These are phyloP conservation scores for Peniophora sp. DNA, from an alignment of 1,284 basidiomycete genomes.

Conservation along the genomic window DNA sequence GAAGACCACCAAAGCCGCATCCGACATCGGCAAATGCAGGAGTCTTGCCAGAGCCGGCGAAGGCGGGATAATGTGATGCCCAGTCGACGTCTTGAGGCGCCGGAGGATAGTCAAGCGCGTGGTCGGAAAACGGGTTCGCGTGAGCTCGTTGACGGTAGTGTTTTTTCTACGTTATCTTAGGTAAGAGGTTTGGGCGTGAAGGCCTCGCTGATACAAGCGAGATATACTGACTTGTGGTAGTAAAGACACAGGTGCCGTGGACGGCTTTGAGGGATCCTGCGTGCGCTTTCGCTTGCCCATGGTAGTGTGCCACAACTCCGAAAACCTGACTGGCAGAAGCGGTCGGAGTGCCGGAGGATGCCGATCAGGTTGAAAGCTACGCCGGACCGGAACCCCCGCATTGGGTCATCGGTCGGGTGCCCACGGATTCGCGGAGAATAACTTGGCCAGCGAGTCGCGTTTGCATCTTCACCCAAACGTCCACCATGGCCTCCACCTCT, in stretches of 20 bases:
- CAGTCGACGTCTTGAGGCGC: conserved; percentile 80
- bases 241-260: conserved; percentile 16
- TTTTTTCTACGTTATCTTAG: conserved; percentile 60
- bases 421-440: neutral
- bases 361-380: too few species aligned
- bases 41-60: conserved; percentile 44
- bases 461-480: conserved; percentile 3
- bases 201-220: neutral
- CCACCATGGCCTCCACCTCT: conserved; percentile 18
- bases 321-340: conserved; percentile 7
- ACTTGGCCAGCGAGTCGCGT: neutral
- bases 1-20: conserved; percentile 94
- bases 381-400: too few species aligned
- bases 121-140: conserved; percentile 97
- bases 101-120: conserved; percentile 85
- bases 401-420: too few species aligned
- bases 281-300: conserved; percentile 3
- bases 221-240: conserved; percentile 24
- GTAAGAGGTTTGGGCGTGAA: conserved; percentile 3
- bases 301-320: neutral
- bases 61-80: conserved; percentile 78
- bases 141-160: conserved; percentile 97
- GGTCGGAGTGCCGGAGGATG: conserved; percentile 6
- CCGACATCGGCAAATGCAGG: conserved; percentile 98
- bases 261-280: conserved; percentile 4